These are phyloP conservation scores for Globisporangium viniferum DNA, from an alignment of 352 stramenopile species.

Conservation along the genomic window DNA sequence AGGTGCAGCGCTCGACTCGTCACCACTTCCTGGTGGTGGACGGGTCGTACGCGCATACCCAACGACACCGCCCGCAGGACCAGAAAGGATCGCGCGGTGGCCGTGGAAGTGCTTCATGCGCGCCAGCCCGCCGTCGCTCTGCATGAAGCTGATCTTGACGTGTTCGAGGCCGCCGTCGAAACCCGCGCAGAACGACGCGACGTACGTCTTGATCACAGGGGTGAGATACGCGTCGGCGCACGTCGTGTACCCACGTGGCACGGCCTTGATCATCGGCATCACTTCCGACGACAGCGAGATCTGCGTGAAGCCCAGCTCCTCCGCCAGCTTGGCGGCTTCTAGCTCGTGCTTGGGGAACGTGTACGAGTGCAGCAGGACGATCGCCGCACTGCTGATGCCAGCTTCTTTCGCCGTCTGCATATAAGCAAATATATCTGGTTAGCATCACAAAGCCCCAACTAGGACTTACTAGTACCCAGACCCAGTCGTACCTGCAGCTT, in stretches of 20 bases:
- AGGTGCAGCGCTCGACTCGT: slow-evolving; percentile 21
- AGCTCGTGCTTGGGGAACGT: slow-evolving; percentile 95
- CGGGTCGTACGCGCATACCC: slow-evolving; percentile 95
- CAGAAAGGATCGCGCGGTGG: slow-evolving; percentile 92
- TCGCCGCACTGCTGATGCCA: slow-evolving; percentile 93
- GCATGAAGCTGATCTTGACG: slow-evolving; percentile 98
- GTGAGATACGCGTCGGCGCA: slow-evolving; percentile 98
- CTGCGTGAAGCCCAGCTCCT: slow-evolving; percentile 93
- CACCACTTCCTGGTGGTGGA: slow-evolving; percentile 35
- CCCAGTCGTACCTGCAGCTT: slow-evolving; percentile 67
- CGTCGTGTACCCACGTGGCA: slow-evolving; percentile 95
- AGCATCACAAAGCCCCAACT: background rate
- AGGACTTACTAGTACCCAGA: too few species aligned
- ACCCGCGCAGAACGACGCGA: slow-evolving; percentile 95
- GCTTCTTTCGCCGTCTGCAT: slow-evolving; percentile 52
- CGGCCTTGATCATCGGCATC: slow-evolving; percentile 98
- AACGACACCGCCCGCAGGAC: slow-evolving; percentile 93
- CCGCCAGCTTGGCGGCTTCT: slow-evolving; percentile 85
- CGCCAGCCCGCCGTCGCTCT: slow-evolving; percentile 97
- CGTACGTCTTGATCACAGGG: slow-evolving; percentile 97
- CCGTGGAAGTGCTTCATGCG: slow-evolving; percentile 93
- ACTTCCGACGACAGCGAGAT: slow-evolving; percentile 89
- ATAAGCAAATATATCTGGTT: background rate
- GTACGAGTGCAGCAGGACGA: slow-evolving; percentile 96
- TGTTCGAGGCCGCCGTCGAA: slow-evolving; percentile 91